Base-by-base conservation (phyloP, 2,329 filamentous ascomycete genomes). In the Curvularia lunata region DNA sequence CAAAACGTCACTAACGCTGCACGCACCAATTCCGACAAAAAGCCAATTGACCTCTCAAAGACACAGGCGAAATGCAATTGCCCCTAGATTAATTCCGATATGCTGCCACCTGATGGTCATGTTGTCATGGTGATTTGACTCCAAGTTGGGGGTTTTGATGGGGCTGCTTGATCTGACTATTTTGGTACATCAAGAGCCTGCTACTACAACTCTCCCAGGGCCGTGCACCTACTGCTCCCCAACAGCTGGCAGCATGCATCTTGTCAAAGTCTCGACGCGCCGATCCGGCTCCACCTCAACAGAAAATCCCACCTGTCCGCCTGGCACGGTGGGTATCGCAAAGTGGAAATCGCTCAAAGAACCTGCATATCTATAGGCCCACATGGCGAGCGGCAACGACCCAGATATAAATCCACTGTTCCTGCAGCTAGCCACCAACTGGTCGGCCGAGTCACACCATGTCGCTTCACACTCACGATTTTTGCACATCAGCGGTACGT, bases 281-380 rank as follows among this genome's bases (percentile, higher is more conserved):
- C 43, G n/a, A 32, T 30, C 27, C 25, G n/a, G 18, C 27, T 18
- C 43, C 43, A 32, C 18, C 43, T n/a, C 43, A 46, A 46, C 43
- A 46, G 25, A 46, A 46, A 46, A 19, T 9, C 43, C 6, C 18
- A 19, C 4, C 1, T 34, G 32, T 9, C 32, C 30, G 18, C n/a
- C 43, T 28, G 8, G 27, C 18, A 21, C 12, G 5, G 43, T 46
- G n/a, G 43, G 4, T 46, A 46, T 46, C 27, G 27, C 43, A 46
- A 34, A 34, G 43, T 32, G 43, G 27, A 16, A 46, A 46, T 16
- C 5, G 7, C 43, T 16, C 9, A 30, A 19, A 46, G 25, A 18
- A 46, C 43, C 43, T 46, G 43, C 43, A 46, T 46, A 46, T 46
- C 43, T 19, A 32, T 32, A 46, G 43, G 32, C 27, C 42, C 43